phyloP scores from a whole-genome alignment of 495 filamentous ascomycete species.

The Trichoderma virens region DNA sequence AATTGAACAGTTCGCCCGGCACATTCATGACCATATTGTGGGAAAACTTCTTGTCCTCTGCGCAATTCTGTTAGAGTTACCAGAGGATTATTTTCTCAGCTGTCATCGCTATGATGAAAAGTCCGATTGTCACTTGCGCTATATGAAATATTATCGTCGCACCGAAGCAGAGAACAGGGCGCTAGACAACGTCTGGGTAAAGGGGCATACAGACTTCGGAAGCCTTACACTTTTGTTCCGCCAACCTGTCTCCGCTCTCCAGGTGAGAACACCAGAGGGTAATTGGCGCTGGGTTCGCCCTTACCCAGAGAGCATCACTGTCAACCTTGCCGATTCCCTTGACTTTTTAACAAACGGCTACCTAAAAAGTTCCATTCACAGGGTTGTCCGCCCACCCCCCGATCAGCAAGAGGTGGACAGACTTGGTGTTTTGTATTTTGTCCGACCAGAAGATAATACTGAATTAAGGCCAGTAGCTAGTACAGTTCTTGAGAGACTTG shows the following conservation, averaged over 20 bases:
- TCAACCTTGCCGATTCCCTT: slow-evolving; percentile 46
- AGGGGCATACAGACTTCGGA: slow-evolving; percentile 52
- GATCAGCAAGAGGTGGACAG: slow-evolving; percentile 46
- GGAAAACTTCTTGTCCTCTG: slow-evolving; percentile 42
- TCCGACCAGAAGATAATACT: slow-evolving; percentile 24
- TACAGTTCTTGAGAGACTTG: neutral
- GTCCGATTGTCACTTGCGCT: slow-evolving; percentile 43
- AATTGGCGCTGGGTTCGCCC: slow-evolving; percentile 46
- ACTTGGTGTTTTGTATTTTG: slow-evolving; percentile 44
- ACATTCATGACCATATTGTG: slow-evolving; percentile 37
- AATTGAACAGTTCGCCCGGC: slow-evolving; percentile 38
- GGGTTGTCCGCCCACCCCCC: slow-evolving; percentile 40
- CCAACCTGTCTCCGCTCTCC: slow-evolving; percentile 44
- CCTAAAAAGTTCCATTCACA: slow-evolving; percentile 46
- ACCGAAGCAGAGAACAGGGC: slow-evolving; percentile 32
- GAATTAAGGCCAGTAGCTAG: slow-evolving; percentile 21
- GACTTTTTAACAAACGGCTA: slow-evolving; percentile 42
- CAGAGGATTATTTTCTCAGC: slow-evolving; percentile 42
- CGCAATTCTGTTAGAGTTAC: slow-evolving; percentile 43
- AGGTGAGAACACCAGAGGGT: slow-evolving; percentile 31
- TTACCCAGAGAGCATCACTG: slow-evolving; percentile 44
- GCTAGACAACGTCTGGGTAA: slow-evolving; percentile 25
- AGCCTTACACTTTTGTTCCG: slow-evolving; percentile 48
- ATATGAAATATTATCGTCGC: slow-evolving; percentile 46
- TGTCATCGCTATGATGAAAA: slow-evolving; percentile 42